Percentiles rank a stretch among this genome's conserved stretches.
Evolutionary conservation across 2,329 filamentous ascomycete species (phyloP).

Genomic region (Aspergillus sojae): DNA sequence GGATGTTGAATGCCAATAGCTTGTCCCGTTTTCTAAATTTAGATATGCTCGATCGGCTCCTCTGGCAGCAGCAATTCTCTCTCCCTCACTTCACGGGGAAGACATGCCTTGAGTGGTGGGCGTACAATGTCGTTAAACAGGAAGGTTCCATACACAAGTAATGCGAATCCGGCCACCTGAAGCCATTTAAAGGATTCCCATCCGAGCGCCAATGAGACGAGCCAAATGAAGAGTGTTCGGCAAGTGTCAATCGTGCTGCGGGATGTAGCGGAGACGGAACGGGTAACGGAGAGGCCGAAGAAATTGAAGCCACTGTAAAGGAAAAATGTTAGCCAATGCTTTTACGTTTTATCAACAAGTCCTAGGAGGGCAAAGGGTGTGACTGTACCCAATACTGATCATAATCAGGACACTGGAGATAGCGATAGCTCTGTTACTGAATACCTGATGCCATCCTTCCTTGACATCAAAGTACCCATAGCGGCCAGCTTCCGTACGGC

Average conservation of each 20-base stretch:
- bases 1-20: neutral
- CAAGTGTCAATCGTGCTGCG: slow-evolving; percentile 97
- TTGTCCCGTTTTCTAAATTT: slow-evolving; percentile 12
- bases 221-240: slow-evolving; percentile 93
- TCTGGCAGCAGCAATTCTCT: slow-evolving; percentile 68
- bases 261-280: slow-evolving; percentile 85
- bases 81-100: slow-evolving; percentile 58
- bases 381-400: slow-evolving; percentile 87
- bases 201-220: slow-evolving; percentile 86
- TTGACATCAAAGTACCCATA: slow-evolving; percentile 88
- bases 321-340: neutral
- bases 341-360: neutral
- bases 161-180: slow-evolving; percentile 82
- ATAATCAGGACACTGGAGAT: slow-evolving; percentile 87
- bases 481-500: slow-evolving; percentile 70
- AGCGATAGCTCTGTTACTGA: slow-evolving; percentile 69
- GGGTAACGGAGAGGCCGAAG: slow-evolving; percentile 92
- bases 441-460: slow-evolving; percentile 83
- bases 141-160: slow-evolving; percentile 95
- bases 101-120: slow-evolving; percentile 71
- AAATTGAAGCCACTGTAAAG: slow-evolving; percentile 87
- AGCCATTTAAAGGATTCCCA: slow-evolving; percentile 99
- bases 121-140: slow-evolving; percentile 92
- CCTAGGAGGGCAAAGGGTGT: slow-evolving; percentile 11
- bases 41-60: slow-evolving; percentile 76